Evolutionary conservation across 1,284 basidiomycete species (phyloP), one percentile per base, ranked within the genome.

Genomic region (Ceratobasidium sp.): DNA sequence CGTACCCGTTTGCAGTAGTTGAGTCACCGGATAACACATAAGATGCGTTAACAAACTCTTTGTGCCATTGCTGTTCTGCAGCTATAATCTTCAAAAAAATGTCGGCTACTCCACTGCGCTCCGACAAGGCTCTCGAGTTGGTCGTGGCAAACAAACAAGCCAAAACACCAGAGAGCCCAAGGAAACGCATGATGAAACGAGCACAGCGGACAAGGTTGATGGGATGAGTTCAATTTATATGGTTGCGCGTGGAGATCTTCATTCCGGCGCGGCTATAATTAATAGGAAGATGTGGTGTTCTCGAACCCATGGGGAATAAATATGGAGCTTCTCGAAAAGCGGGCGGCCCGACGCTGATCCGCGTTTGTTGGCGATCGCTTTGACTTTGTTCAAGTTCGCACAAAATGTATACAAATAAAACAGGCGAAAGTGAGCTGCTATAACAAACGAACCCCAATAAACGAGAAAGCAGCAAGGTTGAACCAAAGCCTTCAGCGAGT

Each of bases 21-120:
- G 64, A 66, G 34, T 66, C 64, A 11, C 64, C 64, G 24, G 64
- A 41, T 13, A 66, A n/a, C 27, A 66, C 64, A 22, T 66, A 66
- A 8, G 64, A 66, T 3, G 64, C 53, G 27, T 66, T 66, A 2
- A 66, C 46, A 1, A 22, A n/a, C 37, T 31, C 64, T 37, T 54
- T 66, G 16, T 66, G 27, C 64, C 27, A 54, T 39, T 66, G 64
- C 16, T 41, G 48, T 31, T 66, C 49, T 13, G 49, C 34, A 24
- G 37, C 7, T 9, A 51, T 27, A 11, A 65, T 16, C 8, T 65
- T 34, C 1, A 14, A 2, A 31, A 65, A 1, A 14, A 65, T 31
- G 16, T 34, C 43, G 7, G 11, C 19, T n/a, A 29, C 11, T 24
- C 29, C 22, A 4, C 62, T 5, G 24, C n/a, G 49, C 27, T 49